phyloP scores from a whole-genome alignment of 2,329 filamentous ascomycete species.

The Aphanocladium album region DNA sequence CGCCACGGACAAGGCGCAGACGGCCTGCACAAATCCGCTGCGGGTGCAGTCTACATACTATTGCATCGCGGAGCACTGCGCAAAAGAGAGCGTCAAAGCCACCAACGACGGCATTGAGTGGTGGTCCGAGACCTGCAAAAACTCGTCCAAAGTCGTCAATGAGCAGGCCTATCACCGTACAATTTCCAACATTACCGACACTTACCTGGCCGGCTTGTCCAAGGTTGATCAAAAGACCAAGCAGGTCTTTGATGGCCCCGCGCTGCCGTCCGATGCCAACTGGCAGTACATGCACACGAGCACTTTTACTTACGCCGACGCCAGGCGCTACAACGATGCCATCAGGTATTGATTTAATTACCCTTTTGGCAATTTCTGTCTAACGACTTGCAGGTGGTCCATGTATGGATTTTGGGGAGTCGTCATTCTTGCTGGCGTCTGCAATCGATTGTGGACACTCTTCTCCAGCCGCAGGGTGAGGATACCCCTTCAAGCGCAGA shows the following conservation, averaged over 20 bases:
- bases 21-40: constrained; percentile 17
- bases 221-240: constrained; percentile 15
- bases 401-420: constrained; percentile 17
- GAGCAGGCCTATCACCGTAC: constrained; percentile 11
- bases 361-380: too few species aligned
- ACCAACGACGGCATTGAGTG: constrained; percentile 15
- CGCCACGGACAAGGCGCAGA: constrained; percentile 13
- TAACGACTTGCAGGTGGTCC: constrained; percentile 11
- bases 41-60: constrained; percentile 18
- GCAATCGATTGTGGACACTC: constrained; percentile 12
- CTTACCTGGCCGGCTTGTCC: constrained; percentile 14
- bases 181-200: constrained; percentile 13
- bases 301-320: constrained; percentile 4
- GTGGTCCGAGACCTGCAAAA: constrained; percentile 18
- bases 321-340: constrained; percentile 11
- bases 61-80: constrained; percentile 16
- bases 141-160: constrained; percentile 16
- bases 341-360: constrained; percentile 6
- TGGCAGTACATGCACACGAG: constrained; percentile 14
- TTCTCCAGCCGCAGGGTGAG: not conserved
- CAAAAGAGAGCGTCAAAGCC: constrained; percentile 7
- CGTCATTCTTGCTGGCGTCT: constrained; percentile 11
- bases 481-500: not conserved
- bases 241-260: constrained; percentile 4
- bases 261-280: constrained; percentile 11